Conservation (phyloP, 148 eudicot genomes). For the Diospyros kaki region DNA sequence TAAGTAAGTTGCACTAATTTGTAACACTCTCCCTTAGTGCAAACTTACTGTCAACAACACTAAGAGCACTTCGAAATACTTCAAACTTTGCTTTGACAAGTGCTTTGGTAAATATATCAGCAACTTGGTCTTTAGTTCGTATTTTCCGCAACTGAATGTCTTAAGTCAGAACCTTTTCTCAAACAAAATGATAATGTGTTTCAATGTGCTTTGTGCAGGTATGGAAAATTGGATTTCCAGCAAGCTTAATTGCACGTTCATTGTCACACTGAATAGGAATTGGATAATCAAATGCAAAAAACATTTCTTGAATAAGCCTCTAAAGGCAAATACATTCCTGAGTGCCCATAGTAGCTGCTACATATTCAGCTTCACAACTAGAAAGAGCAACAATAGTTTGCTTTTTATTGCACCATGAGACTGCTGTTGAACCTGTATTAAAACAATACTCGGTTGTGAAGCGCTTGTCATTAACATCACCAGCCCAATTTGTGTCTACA, state of each 20-base stretch:
- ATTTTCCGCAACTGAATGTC: neutral
- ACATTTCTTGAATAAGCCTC: neutral
- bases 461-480: neutral
- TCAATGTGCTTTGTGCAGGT: neutral
- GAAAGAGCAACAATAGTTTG: neutral
- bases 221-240: neutral
- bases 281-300: neutral
- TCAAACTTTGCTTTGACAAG: too few relatives aligned
- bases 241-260: neutral
- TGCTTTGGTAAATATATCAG: too few relatives aligned
- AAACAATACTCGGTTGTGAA: constrained; percentile 2
- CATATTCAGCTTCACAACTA: neutral
- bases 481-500: constrained; percentile 3
- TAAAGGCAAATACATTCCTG: neutral
- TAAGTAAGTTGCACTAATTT: too few relatives aligned
- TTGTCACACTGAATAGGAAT: neutral
- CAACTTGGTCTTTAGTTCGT: too few relatives aligned
- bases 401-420: constrained; percentile 6
- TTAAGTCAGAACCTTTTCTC: neutral
- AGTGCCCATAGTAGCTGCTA: constrained; percentile 1
- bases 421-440: constrained; percentile 1
- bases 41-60: too few relatives aligned
- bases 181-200: neutral
- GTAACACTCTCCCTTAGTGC: too few relatives aligned
- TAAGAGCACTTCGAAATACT: too few relatives aligned